These are phyloP conservation scores for Dactylis glomerata DNA, from an alignment of 176 grass and related monocot species.

Conservation along the genomic window DNA sequence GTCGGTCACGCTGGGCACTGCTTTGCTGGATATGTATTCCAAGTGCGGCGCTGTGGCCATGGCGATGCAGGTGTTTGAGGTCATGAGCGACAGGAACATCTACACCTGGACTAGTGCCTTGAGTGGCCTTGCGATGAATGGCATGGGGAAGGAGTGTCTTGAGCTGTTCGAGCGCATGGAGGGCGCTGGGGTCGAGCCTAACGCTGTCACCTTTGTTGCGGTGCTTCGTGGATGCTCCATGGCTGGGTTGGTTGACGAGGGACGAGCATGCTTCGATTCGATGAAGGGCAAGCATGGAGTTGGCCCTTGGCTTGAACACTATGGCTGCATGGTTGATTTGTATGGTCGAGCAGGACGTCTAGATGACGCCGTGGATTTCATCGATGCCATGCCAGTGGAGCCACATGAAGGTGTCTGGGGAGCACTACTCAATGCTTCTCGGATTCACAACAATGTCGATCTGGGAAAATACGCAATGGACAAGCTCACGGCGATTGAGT, in stretches of 20 bases:
- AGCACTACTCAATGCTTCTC: conserved; percentile 77
- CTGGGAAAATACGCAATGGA: conserved; percentile 64
- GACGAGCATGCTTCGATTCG: conserved; percentile 45
- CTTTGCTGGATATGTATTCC: conserved; percentile 80
- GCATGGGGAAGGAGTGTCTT: conserved; percentile 61
- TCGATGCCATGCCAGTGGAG: conserved; percentile 59
- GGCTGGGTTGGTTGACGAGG: conserved; percentile 62
- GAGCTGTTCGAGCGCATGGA: conserved; percentile 64
- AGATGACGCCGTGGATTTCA: conserved; percentile 59
- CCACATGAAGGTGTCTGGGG: conserved; percentile 72
- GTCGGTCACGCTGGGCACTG: conserved; percentile 63
- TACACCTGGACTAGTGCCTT: conserved; percentile 69
- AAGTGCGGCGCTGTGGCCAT: conserved; percentile 47
- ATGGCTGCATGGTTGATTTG: conserved; percentile 74
- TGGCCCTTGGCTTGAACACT: conserved; percentile 68
- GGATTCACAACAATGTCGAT: conserved; percentile 59
- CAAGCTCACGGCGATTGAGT: conserved; percentile 44
- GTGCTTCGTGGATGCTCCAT: conserved; percentile 71
- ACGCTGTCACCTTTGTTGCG: conserved; percentile 63
- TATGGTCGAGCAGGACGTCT: conserved; percentile 64
- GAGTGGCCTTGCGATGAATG: conserved; percentile 65
- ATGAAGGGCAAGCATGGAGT: conserved; percentile 51
- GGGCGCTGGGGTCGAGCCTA: conserved; percentile 34
- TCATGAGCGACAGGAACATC: conserved; percentile 66
- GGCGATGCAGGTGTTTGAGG: conserved; percentile 67